Evolutionary conservation across 1,284 basidiomycete genomes (phyloP), one percentile per base, ranked within the genome.

Genomic region (Irpex sp.): DNA sequence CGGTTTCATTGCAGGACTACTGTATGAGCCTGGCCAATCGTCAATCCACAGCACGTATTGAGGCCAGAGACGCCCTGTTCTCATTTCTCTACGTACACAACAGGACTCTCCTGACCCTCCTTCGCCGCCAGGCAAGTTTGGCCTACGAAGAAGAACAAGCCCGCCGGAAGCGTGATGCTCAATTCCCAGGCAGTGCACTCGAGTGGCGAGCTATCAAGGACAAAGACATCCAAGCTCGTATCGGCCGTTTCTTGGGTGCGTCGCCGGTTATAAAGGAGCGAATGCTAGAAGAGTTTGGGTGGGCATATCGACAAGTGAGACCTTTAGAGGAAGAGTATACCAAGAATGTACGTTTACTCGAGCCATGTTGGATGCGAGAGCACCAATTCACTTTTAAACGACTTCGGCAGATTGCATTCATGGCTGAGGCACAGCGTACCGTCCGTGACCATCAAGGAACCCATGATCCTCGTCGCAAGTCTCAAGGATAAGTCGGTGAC

Each of bases 221-320:
- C 15, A 78, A 77, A 39, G 84, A 85, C 49, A 70, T 78, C 0
- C 81, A 83, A 71, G 68, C 83, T 21, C 81, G 83, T 1, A 75
- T 83, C 5, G 85, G 84, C 7, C 75, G 74, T 59, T 88, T 85
- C 67, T 71, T 90, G 51, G 68, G 72, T 8, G 68, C 75, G 17
- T 4, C 1, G 74, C 82, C 50, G 7, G 57, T 61, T 11, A 73
- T 74, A 53, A 77, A 79, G 68, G 85, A 87, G 58, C 78, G 70
- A 65, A 82, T 84, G 78, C 68, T 82, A 69, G 69, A 63, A 13
- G 77, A 84, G 59, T 85, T 77, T 69, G 73, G 73, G 0, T 90
- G 87, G 88, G 76, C 77, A 0, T 84, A 76, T 8, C 26, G 62
- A 13, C 68, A 69, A 54, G 65, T 67, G 4, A 57, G 61, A 46